Evolutionary conservation across 2,329 filamentous ascomycete species (phyloP).

Genomic region (Helotiales sp.): DNA sequence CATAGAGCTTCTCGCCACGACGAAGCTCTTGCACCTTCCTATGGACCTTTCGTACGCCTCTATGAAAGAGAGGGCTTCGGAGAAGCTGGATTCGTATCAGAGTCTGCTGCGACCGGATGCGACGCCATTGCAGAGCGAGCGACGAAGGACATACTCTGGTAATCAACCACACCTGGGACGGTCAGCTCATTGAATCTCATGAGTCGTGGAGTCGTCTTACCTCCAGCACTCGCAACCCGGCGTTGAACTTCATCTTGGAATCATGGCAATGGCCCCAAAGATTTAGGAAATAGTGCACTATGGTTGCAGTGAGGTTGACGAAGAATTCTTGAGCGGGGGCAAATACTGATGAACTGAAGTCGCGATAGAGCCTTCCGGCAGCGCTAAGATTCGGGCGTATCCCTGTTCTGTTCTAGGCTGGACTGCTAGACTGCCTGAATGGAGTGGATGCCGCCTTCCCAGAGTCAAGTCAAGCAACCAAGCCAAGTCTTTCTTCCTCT

Average conservation of each 20-base stretch:
- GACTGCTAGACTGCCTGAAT: neutral
- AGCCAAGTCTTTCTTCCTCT: neutral
- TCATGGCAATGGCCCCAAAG: neutral
- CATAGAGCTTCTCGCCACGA: conserved; percentile 41
- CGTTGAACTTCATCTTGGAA: neutral
- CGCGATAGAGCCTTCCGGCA: neutral
- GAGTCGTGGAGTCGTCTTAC: conserved; percentile 22
- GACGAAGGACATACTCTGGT: conserved; percentile 22
- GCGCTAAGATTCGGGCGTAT: neutral
- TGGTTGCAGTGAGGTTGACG: neutral
- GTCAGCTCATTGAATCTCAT: conserved; percentile 1
- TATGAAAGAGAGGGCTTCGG: conserved; percentile 54
- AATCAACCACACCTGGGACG: conserved; percentile 28
- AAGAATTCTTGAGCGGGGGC: neutral
- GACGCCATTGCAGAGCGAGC: neutral
- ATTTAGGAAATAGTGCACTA: neutral
- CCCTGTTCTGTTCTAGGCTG: too few species aligned
- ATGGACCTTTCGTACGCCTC: conserved; percentile 50
- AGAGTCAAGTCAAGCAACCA: neutral
- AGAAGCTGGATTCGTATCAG: conserved; percentile 44
- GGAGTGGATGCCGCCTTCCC: neutral
- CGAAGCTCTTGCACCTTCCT: conserved; percentile 38
- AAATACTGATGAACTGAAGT: neutral
- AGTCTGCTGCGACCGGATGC: neutral
- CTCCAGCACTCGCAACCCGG: conserved; percentile 27